A percentile compares a stretch with the other conserved stretches of the same genome.
phyloP scores from a whole-genome alignment of 305 asterid genomes.

The Fraxinus latifolia region DNA sequence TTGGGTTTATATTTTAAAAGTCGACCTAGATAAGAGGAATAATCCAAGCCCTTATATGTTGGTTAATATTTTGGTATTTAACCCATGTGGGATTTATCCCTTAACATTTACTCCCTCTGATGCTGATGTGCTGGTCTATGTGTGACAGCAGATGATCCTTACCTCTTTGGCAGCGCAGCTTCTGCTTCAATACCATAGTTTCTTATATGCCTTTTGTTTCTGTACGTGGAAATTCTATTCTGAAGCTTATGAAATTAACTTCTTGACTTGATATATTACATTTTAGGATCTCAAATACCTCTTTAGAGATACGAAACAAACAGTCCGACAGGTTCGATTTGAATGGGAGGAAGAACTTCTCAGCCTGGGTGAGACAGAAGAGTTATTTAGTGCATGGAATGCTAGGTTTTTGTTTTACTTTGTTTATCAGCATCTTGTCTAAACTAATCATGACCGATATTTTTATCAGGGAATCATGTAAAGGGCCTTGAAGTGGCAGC shows the following conservation, averaged over 20 bases:
- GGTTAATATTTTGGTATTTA: background rate
- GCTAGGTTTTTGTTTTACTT: background rate
- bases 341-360: slow-evolving; percentile 64
- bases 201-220: slow-evolving; percentile 1
- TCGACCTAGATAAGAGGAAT: background rate
- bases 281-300: slow-evolving; percentile 65
- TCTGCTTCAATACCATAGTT: background rate
- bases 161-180: background rate
- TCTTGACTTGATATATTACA: slow-evolving; percentile 1
- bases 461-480: slow-evolving; percentile 56
- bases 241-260: slow-evolving; percentile 3
- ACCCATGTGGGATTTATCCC: background rate
- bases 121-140: background rate
- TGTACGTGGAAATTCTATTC: background rate
- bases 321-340: slow-evolving; percentile 45
- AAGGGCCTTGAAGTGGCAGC: slow-evolving; percentile 68
- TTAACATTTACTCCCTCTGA: background rate
- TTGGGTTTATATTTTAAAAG: background rate
- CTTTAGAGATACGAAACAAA: slow-evolving; percentile 49
- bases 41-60: background rate
- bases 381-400: background rate
- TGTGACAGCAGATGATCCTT: background rate
- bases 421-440: slow-evolving; percentile 4
- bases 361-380: slow-evolving; percentile 52
- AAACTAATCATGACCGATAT: slow-evolving; percentile 1